Evolutionary conservation across 345 rosid species (phyloP).

Genomic region (Hibiscus tridactylites): DNA sequence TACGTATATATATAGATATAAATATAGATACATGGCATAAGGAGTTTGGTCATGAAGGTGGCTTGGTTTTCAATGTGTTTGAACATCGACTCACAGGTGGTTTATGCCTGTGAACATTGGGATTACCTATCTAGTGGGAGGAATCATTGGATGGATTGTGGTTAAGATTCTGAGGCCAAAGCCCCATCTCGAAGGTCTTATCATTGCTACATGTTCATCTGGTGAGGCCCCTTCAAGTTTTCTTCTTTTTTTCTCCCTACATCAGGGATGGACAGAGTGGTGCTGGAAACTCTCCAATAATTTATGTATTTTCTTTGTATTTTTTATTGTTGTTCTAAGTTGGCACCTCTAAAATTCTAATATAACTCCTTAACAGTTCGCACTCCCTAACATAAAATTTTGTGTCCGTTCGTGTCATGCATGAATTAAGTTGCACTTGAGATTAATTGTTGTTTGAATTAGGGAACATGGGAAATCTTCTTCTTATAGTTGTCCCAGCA

Average conservation of each 20-base stretch:
- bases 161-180: conserved; percentile 70
- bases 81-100: conserved; percentile 52
- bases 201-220: conserved; percentile 80
- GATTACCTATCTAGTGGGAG: conserved; percentile 74
- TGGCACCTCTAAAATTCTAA: too few species aligned
- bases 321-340: too few species aligned
- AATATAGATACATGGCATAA: too few species aligned
- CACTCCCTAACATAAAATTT: too few species aligned
- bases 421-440: background rate
- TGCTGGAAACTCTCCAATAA: too few species aligned
- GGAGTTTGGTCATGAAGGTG: too few species aligned
- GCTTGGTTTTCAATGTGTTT: background rate
- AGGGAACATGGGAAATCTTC: conserved; percentile 90
- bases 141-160: conserved; percentile 75
- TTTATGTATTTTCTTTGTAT: too few species aligned
- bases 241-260: too few species aligned
- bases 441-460: background rate
- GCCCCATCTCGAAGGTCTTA: conserved; percentile 75
- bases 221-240: conserved; percentile 27
- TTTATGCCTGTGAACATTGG: conserved; percentile 91
- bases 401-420: background rate
- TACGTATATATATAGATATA: background rate
- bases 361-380: too few species aligned
- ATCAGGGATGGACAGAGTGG: too few species aligned
- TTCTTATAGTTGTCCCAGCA: conserved; percentile 74